phyloP scores from a whole-genome alignment of 2,329 filamentous ascomycete species.

The Alternaria triticina region DNA sequence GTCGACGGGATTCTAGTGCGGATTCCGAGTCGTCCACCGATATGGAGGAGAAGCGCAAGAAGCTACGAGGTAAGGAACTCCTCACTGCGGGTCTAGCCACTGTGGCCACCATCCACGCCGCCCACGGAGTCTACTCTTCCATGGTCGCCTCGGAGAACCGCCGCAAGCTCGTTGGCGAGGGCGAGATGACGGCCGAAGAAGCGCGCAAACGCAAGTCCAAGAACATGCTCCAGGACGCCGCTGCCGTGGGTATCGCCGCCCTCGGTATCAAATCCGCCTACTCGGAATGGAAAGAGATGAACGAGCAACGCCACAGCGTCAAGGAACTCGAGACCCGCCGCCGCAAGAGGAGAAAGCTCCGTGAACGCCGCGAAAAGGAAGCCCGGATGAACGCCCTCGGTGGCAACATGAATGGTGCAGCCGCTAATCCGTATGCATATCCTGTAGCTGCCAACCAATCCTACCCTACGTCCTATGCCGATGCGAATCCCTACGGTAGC shows the following conservation, averaged over 20 bases:
- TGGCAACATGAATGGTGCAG: constrained; percentile 40
- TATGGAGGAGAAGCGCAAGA: constrained; percentile 68
- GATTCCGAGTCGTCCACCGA: constrained; percentile 64
- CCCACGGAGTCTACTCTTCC: constrained; percentile 68
- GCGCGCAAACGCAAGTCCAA: constrained; percentile 68
- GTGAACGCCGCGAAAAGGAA: constrained; percentile 52
- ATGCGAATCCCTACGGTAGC: constrained; percentile 55
- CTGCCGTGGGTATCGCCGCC: constrained; percentile 70
- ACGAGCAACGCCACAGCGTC: constrained; percentile 64
- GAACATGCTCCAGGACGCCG: constrained; percentile 68
- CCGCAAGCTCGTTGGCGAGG: constrained; percentile 65
- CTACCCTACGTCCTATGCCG: constrained; percentile 49
- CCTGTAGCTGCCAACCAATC: constrained; percentile 43
- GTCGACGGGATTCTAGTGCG: constrained; percentile 30
- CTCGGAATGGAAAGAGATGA: constrained; percentile 71
- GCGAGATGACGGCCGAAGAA: constrained; percentile 67
- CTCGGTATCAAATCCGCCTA: constrained; percentile 71
- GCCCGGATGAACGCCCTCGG: constrained; percentile 51
- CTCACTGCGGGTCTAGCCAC: constrained; percentile 70
- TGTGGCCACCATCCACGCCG: constrained; percentile 73
- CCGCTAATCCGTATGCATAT: constrained; percentile 48
- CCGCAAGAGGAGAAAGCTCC: constrained; percentile 53
- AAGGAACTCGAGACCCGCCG: constrained; percentile 61
- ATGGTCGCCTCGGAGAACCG: constrained; percentile 69
- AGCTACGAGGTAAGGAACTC: constrained; percentile 70